Conservation (phyloP, 1,139 yeast genomes). For the Nakaseomyces nivariensis region DNA sequence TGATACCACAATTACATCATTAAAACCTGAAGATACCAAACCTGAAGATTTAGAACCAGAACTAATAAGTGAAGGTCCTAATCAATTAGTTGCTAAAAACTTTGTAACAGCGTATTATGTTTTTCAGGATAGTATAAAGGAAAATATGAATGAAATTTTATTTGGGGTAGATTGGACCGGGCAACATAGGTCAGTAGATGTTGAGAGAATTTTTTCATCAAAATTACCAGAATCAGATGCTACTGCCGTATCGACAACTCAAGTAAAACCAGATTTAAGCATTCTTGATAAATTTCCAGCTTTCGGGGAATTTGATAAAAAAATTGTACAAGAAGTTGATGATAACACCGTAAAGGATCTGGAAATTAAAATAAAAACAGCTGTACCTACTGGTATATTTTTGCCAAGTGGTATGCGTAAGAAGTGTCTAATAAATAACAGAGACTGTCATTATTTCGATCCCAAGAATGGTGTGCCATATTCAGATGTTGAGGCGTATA, state of each 20-base stretch:
- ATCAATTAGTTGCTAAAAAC: slow-evolving; percentile 46
- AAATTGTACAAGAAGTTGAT: slow-evolving; percentile 33
- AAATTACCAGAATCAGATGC: not conserved
- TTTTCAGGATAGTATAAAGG: slow-evolving; percentile 26
- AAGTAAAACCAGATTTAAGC: slow-evolving; percentile 18
- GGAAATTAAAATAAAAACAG: slow-evolving; percentile 44
- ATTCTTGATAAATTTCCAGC: slow-evolving; percentile 49
- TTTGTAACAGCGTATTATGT: slow-evolving; percentile 42
- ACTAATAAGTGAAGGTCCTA: slow-evolving; percentile 48
- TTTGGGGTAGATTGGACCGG: slow-evolving; percentile 49
- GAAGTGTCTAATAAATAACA: slow-evolving; percentile 69
- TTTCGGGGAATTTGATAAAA: slow-evolving; percentile 51
- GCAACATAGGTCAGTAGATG: slow-evolving; percentile 32
- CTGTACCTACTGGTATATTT: slow-evolving; percentile 66
- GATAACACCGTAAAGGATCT: slow-evolving; percentile 37
- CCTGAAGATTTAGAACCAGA: slow-evolving; percentile 9
- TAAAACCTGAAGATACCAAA: not conserved
- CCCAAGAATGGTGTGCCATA: slow-evolving; percentile 83
- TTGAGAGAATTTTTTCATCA: slow-evolving; percentile 16
- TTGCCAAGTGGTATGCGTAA: slow-evolving; percentile 58
- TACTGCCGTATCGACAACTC: not conserved
- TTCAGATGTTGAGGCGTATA: slow-evolving; percentile 70
- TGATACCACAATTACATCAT: no score
- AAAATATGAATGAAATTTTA: slow-evolving; percentile 27
- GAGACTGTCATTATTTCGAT: slow-evolving; percentile 74